Base-by-base conservation (phyloP, 371 early-diverging fungal species). In the Syncephalastrum racemosum region DNA sequence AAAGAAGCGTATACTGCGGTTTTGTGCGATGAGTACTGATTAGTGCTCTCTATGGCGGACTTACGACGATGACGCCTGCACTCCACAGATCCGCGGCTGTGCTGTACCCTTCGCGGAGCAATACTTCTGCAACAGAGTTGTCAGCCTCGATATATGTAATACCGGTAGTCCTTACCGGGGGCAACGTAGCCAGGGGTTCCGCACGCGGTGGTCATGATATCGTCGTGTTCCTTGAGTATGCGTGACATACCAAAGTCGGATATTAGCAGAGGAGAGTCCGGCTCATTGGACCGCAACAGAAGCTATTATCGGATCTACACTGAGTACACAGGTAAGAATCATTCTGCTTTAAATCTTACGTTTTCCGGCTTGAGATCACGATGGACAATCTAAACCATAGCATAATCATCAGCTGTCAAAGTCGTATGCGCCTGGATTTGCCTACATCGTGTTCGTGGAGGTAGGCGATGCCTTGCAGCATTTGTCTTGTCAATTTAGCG, bases 131-230 rank as follows among this genome's bases (percentile, higher is more conserved):
- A 31, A 31, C 10, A 10, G 2, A 10, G 2, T 7, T 7, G 36
- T 31, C 36, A 31, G 36, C 36, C 10, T 1, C 12, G 10, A 31
- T 8, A 8, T 2, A 7, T 2, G 36, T 31, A 8, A 12, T 10
- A 31, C 2, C 5, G 10, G 6, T 23, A 13, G 27, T 19, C 8
- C 22, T 22, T 31, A 31, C 36, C 36, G 7, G 95, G 95, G 0
- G 93, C 91, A 65, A 93, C 94, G 73, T 93, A 95, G 51, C 94
- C 91, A 31, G 91, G 87, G 22, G 91, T 89, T 27, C 95, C 93
- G 62, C 91, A 92, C 53, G 91, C 91, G 0, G 93, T 93, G 58
- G 78, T 82, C 44, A 92, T 62, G 10, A 83, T 73, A 54, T 75
- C 77, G 65, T 87, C 82, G 27, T 80, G 81, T 40, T 77, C 81